A percentile compares a stretch with the other conserved stretches of the same genome.
These are phyloP conservation scores for Pythium aquatile DNA, from an alignment of 352 stramenopile species.

Conservation along the genomic window DNA sequence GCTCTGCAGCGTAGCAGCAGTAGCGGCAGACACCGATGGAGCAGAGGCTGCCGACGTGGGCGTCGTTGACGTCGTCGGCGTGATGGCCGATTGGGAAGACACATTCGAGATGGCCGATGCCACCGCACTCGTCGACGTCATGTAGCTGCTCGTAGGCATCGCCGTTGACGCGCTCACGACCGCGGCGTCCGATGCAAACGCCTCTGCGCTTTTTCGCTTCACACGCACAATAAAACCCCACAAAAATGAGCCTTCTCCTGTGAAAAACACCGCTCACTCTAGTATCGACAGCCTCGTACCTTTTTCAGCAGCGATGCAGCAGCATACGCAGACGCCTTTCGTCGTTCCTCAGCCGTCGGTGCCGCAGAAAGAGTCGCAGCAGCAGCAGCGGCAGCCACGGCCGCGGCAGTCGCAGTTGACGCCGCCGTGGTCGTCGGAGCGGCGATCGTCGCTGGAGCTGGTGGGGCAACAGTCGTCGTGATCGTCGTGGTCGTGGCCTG, in stretches of 20 bases:
- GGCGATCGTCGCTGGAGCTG: conserved; percentile 6
- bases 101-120: conserved; percentile 9
- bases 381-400: conserved; percentile 9
- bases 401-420: background rate
- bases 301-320: conserved; percentile 36
- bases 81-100: conserved; percentile 2
- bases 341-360: conserved; percentile 27
- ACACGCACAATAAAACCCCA: background rate
- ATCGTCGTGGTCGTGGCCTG: conserved; percentile 5
- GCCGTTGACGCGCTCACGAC: conserved; percentile 14
- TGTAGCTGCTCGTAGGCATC: conserved; percentile 24
- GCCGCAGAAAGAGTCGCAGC: background rate
- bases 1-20: conserved; percentile 20
- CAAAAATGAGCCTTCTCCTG: background rate
- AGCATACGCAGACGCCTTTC: conserved; percentile 22
- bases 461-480: conserved; percentile 13
- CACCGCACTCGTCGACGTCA: conserved; percentile 7
- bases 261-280: background rate
- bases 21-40: conserved; percentile 23
- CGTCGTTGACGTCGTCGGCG: conserved; percentile 17
- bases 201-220: conserved; percentile 55
- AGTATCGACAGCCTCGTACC: conserved; percentile 4
- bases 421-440: conserved; percentile 5
- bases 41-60: conserved; percentile 29
- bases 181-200: conserved; percentile 25